phyloP scores from a whole-genome alignment of 768 basidiomycete genomes.

The Mycena rebaudengoi region DNA sequence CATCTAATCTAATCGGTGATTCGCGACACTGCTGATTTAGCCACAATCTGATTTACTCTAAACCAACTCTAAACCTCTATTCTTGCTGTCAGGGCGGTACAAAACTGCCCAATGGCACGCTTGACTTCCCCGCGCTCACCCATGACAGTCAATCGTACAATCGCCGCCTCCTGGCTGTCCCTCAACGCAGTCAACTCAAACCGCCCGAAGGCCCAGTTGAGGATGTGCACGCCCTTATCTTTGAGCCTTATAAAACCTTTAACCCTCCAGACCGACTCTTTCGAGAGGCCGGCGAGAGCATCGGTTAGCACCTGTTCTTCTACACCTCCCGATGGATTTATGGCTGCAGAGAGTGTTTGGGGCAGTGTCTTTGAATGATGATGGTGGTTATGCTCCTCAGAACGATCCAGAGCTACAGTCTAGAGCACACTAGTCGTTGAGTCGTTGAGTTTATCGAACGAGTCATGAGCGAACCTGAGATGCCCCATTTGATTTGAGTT shows the following conservation, averaged over 20 bases:
- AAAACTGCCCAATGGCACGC: conserved; percentile 63
- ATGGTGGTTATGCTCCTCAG: conserved; percentile 31
- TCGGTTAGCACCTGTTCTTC: conserved; percentile 48
- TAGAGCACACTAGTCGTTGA: too few species aligned
- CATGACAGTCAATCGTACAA: conserved; percentile 85
- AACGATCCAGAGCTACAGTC: too few species aligned
- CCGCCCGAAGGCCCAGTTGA: conserved; percentile 96
- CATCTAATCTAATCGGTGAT: too few species aligned
- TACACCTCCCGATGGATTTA: conserved; percentile 37
- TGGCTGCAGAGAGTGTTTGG: not conserved
- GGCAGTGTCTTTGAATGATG: conserved; percentile 15
- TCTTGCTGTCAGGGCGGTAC: conserved; percentile 50
- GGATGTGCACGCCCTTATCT: conserved; percentile 54
- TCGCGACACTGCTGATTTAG: too few species aligned
- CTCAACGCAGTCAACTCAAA: conserved; percentile 62
- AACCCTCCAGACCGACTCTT: conserved; percentile 80
- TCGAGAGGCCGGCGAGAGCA: conserved; percentile 63
- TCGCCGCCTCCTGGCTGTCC: conserved; percentile 38
- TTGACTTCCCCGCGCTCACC: conserved; percentile 86
- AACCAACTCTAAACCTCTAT: conserved; percentile 35
- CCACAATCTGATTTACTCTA: not conserved
- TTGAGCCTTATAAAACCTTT: conserved; percentile 83
- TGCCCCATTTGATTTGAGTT: too few species aligned
- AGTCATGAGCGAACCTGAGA: too few species aligned
- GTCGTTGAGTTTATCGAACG: too few species aligned